phyloP scores from a whole-genome alignment of 2,329 filamentous ascomycete genomes.

The Cladophialophora exuberans region DNA sequence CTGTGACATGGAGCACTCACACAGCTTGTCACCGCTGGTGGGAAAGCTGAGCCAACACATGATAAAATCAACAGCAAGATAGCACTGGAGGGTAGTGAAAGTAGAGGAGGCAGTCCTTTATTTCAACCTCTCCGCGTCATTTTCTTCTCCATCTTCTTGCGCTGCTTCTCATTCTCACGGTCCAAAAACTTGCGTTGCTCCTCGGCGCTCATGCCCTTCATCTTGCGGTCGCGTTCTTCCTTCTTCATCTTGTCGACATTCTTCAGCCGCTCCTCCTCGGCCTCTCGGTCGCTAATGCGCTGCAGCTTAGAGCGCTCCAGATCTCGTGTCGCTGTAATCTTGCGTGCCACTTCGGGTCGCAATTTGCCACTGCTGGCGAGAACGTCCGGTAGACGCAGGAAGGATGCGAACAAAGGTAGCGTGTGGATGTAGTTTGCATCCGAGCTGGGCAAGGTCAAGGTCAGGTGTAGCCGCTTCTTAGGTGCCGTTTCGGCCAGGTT shows the following conservation, averaged over 20 bases:
- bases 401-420: conserved; percentile 77
- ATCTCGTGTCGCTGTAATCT: conserved; percentile 79
- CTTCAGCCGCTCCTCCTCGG: conserved; percentile 62
- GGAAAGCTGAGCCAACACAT: too few species aligned
- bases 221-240: conserved; percentile 82
- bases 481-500: conserved; percentile 82
- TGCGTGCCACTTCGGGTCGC: conserved; percentile 85
- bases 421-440: conserved; percentile 64
- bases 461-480: conserved; percentile 84
- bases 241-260: conserved; percentile 70
- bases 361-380: conserved; percentile 80
- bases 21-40: too few species aligned
- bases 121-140: conserved; percentile 55
- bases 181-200: conserved; percentile 85
- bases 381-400: conserved; percentile 80
- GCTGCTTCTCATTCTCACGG: conserved; percentile 76
- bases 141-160: conserved; percentile 66
- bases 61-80: too few species aligned
- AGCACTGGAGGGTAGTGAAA: too few species aligned
- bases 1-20: too few species aligned
- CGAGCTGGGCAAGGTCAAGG: conserved; percentile 66
- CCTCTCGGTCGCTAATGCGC: conserved; percentile 74
- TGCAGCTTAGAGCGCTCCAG: conserved; percentile 78
- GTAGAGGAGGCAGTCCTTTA: background rate
- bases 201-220: conserved; percentile 75